phyloP scores from a whole-genome alignment of 140 eudicot species.

The Erigeron philadelphicus region DNA sequence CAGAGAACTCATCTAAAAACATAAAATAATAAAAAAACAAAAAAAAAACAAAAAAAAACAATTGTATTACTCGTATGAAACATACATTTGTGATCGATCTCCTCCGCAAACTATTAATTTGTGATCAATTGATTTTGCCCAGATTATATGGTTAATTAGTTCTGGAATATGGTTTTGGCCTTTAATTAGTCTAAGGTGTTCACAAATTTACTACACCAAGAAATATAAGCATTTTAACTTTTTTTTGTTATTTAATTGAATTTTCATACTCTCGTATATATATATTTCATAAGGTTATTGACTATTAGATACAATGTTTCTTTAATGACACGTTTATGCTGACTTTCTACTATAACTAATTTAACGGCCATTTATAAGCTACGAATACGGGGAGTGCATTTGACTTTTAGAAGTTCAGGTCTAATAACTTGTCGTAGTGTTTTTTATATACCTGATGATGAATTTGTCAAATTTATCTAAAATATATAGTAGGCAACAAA shows the following conservation, averaged over 20 bases:
- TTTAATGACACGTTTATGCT: constrained; percentile 10
- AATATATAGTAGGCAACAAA: not conserved
- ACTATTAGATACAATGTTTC: constrained; percentile 22
- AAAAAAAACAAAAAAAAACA: too few relatives aligned
- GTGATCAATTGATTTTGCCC: too few relatives aligned
- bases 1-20: too few relatives aligned
- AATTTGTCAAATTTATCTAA: not conserved
- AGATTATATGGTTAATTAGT: too few relatives aligned
- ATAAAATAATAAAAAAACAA: too few relatives aligned
- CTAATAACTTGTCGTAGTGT: not conserved
- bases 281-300: constrained; percentile 22
- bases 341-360: constrained; percentile 1
- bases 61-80: too few relatives aligned
- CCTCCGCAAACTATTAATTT: too few relatives aligned
- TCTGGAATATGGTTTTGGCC: too few relatives aligned
- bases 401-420: constrained; percentile 1
- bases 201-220: too few relatives aligned
- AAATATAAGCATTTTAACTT: not conserved
- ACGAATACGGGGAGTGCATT: constrained; percentile 15
- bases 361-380: constrained; percentile 18
- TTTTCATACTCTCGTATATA: not conserved
- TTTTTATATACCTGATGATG: not conserved
- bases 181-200: too few relatives aligned
- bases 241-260: not conserved
- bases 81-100: too few relatives aligned